These are phyloP conservation scores for Fusarium sp. DNA, from an alignment of 2,329 filamentous ascomycete genomes.

Conservation along the genomic window DNA sequence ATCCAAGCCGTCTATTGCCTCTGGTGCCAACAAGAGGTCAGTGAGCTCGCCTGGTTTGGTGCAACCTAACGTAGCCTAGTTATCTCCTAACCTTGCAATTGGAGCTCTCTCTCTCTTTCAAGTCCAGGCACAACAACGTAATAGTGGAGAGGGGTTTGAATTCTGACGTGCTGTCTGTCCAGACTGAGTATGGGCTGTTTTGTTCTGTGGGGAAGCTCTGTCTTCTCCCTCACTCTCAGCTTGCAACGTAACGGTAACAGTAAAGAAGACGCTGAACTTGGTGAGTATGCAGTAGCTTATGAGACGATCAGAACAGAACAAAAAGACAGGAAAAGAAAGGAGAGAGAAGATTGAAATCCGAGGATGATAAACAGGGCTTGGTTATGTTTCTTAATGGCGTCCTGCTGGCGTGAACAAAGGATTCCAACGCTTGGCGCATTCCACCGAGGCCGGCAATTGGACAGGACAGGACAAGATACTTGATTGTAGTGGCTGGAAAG, in stretches of 20 bases:
- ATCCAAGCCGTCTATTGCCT: constrained; percentile 35
- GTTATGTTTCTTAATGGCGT: constrained; percentile 5
- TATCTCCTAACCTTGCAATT: constrained; percentile 29
- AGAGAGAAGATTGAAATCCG: constrained; percentile 10
- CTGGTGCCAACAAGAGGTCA: constrained; percentile 35
- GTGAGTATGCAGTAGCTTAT: not conserved
- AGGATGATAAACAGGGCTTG: constrained; percentile 2
- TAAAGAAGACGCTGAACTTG: not conserved
- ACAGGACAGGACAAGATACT: constrained; percentile 11
- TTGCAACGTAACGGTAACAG: constrained; percentile 4
- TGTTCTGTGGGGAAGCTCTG: constrained; percentile 37
- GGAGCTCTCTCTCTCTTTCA: constrained; percentile 27
- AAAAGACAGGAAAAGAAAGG: not conserved
- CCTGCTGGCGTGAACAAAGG: constrained; percentile 38
- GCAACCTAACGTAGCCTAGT: constrained; percentile 26
- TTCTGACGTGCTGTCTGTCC: constrained; percentile 28
- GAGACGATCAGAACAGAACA: not conserved
- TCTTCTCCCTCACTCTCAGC: constrained; percentile 28
- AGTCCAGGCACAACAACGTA: constrained; percentile 35
- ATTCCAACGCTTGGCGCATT: constrained; percentile 40
- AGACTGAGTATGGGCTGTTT: constrained; percentile 21
- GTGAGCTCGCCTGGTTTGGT: constrained; percentile 38
- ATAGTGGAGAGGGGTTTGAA: constrained; percentile 29
- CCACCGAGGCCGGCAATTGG: constrained; percentile 38
- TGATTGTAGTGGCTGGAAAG: constrained; percentile 32